These are phyloP conservation scores for Prunus padus DNA, from an alignment of 306 rosid genomes.

Conservation along the genomic window DNA sequence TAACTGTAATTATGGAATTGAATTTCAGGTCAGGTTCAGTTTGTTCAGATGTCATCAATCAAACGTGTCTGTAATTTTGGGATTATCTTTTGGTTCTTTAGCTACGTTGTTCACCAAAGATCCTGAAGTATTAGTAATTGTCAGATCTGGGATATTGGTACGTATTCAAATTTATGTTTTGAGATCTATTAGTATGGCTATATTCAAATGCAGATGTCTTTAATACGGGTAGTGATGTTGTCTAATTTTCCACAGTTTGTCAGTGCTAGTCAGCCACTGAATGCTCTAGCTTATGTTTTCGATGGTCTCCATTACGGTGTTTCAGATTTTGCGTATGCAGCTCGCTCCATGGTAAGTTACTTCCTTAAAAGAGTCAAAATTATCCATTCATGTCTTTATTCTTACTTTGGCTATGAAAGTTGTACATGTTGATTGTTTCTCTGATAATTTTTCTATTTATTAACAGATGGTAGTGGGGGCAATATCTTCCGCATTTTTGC, in stretches of 20 bases:
- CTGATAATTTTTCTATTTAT: constrained; percentile 16
- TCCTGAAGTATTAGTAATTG: constrained; percentile 72
- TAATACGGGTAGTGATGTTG: constrained; percentile 15
- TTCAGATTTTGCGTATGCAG: constrained; percentile 93
- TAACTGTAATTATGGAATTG: constrained; percentile 12
- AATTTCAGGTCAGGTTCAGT: constrained; percentile 85
- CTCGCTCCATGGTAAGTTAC: constrained; percentile 76
- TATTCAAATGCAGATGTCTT: neutral
- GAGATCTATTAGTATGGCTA: constrained; percentile 11
- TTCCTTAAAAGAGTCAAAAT: constrained; percentile 11
- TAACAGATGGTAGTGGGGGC: constrained; percentile 70
- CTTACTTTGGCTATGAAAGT: constrained; percentile 6
- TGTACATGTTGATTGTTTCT: constrained; percentile 12
- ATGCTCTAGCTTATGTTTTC: constrained; percentile 77
- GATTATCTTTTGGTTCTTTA: constrained; percentile 73
- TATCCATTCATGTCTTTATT: constrained; percentile 9
- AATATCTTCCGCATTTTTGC: constrained; percentile 65
- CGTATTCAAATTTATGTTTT: constrained; percentile 26
- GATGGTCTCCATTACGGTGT: constrained; percentile 94
- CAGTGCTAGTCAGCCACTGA: constrained; percentile 91
- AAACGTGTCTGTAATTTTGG: constrained; percentile 76
- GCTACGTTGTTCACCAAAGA: constrained; percentile 83
- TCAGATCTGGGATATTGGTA: constrained; percentile 73
- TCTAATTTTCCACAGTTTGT: constrained; percentile 57
- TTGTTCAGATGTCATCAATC: constrained; percentile 93